A percentile compares a stretch with the other conserved stretches of the same genome.
Evolutionary conservation across 805 yeast genomes (phyloP).

Genomic region (Metschnikowia santaceciliae): DNA sequence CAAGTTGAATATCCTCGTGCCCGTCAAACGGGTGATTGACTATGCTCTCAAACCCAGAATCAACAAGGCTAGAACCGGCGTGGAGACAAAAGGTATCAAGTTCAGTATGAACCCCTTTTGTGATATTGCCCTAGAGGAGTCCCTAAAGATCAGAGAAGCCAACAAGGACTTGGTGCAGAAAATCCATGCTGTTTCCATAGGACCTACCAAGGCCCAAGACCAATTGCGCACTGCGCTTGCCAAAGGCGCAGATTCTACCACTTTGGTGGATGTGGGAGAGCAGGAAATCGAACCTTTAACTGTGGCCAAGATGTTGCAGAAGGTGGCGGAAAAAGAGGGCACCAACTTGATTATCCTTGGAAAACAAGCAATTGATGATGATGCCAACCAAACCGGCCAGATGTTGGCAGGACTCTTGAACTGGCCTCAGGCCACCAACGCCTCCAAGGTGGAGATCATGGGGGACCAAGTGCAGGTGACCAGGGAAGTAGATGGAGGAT

Average conservation of each 20-base stretch:
- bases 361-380: conserved; percentile 96
- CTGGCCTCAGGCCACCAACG: conserved; percentile 98
- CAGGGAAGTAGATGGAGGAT: conserved; percentile 95
- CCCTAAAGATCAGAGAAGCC: conserved; percentile 68
- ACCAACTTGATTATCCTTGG: conserved; percentile 86
- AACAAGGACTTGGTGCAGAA: conserved; percentile 66
- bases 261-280: conserved; percentile 75
- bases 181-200: conserved; percentile 89
- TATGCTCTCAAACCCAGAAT: conserved; percentile 90
- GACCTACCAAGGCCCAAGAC: conserved; percentile 83
- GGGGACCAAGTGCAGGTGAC: conserved; percentile 65
- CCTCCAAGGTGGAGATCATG: conserved; percentile 71
- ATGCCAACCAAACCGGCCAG: conserved; percentile 92
- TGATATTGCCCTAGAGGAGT: conserved; percentile 97
- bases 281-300: conserved; percentile 77
- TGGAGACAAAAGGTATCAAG: conserved; percentile 85
- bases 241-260: conserved; percentile 87
- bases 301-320: conserved; percentile 79
- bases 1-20: conserved; percentile 75
- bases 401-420: conserved; percentile 88
- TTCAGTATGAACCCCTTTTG: conserved; percentile 95
- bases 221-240: conserved; percentile 86
- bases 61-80: conserved; percentile 78
- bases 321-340: conserved; percentile 64
- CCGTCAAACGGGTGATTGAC: conserved; percentile 93